phyloP scores from a whole-genome alignment of 1,284 basidiomycete genomes.

The Heterobasidion parviporum region DNA sequence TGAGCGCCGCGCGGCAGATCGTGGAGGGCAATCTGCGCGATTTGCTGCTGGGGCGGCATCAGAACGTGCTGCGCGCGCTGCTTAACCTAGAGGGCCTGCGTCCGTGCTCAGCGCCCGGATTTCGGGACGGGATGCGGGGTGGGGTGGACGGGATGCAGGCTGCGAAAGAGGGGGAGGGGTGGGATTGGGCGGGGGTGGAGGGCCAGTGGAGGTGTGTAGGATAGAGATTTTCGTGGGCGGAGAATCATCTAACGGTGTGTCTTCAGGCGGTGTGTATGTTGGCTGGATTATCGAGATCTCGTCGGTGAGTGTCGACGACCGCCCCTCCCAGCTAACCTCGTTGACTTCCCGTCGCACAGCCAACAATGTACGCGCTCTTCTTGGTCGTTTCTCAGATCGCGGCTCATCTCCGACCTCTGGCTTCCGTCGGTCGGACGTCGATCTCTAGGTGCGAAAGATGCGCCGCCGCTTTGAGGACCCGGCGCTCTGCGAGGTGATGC shows the following conservation, averaged over 20 bases:
- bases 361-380: constrained; percentile 25
- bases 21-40: constrained; percentile 19
- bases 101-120: constrained; percentile 36
- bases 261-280: constrained; percentile 43
- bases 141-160: constrained; percentile 8
- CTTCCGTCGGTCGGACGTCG: neutral
- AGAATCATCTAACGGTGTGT: neutral
- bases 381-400: too few species aligned
- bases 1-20: constrained; percentile 18
- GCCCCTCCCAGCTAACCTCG: too few species aligned
- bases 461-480: constrained; percentile 19
- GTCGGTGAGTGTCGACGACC: constrained; percentile 27
- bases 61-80: constrained; percentile 26
- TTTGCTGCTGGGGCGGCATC: constrained; percentile 10
- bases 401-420: neutral
- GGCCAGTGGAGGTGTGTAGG: constrained; percentile 43
- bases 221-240: neutral
- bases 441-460: constrained; percentile 15
- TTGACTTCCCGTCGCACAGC: constrained; percentile 14
- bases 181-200: constrained; percentile 52
- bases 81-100: constrained; percentile 34
- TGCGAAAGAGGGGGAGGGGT: constrained; percentile 27
- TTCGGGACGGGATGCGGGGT: constrained; percentile 8
- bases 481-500: constrained; percentile 35
- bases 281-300: constrained; percentile 50